Percentiles rank a stretch among this genome's conserved stretches.
phyloP scores from a whole-genome alignment of 2,329 filamentous ascomycete species.

The Diaporthe sp. region DNA sequence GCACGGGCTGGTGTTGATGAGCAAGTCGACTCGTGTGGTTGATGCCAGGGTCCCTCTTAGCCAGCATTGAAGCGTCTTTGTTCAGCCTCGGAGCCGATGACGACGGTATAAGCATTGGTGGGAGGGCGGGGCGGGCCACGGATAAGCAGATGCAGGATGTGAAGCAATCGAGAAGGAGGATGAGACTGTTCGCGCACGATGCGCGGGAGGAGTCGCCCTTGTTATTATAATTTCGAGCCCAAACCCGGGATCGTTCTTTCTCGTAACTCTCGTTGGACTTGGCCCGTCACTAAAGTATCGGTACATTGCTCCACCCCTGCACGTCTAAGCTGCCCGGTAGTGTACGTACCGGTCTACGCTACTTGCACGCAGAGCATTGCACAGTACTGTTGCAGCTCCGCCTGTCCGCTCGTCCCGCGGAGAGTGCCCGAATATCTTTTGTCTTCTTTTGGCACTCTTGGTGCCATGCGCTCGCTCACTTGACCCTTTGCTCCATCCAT shows the following conservation, averaged over 20 bases:
- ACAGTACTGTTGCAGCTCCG: conserved; percentile 18
- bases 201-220: conserved; percentile 27
- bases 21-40: conserved; percentile 1
- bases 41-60: conserved; percentile 21
- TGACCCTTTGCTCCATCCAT: conserved; percentile 3
- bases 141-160: not conserved
- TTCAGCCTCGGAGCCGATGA: conserved; percentile 30
- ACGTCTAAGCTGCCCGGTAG: not conserved
- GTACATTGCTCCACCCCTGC: conserved; percentile 23
- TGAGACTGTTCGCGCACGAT: not conserved
- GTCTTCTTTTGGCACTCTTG: conserved; percentile 9
- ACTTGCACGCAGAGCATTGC: not conserved
- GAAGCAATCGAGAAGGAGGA: conserved; percentile 14
- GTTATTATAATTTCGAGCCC: conserved; percentile 31
- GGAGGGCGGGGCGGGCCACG: not conserved
- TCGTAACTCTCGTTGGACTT: conserved; percentile 24
- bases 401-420: conserved; percentile 21
- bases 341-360: conserved; percentile 3
- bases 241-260: conserved; percentile 10
- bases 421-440: not conserved
- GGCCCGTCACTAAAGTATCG: conserved; percentile 23
- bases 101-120: conserved; percentile 19
- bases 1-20: conserved; percentile 9
- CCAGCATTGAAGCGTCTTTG: conserved; percentile 32
- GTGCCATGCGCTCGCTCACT: conserved; percentile 28